Conservation (phyloP, 2,329 filamentous ascomycete genomes). For the Verticillium tricorpus region DNA sequence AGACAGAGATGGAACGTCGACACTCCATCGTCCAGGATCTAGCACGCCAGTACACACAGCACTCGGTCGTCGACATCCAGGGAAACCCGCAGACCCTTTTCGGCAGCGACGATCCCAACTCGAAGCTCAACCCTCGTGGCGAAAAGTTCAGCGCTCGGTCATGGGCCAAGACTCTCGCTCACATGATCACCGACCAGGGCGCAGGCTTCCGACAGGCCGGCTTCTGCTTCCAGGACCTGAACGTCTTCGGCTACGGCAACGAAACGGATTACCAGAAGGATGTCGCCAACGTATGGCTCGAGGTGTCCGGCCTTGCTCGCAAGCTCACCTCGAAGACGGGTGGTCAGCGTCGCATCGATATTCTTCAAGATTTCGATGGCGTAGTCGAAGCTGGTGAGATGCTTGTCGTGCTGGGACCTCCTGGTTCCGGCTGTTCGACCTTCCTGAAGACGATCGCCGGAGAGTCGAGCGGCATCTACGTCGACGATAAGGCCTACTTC, state of each 20-base stretch:
- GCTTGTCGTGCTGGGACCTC: constrained; percentile 51
- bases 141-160: constrained; percentile 45
- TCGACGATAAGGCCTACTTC: constrained; percentile 53
- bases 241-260: constrained; percentile 41
- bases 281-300: constrained; percentile 28
- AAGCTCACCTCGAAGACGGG: constrained; percentile 18
- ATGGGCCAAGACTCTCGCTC: constrained; percentile 24
- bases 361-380: constrained; percentile 45
- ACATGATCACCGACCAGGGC: constrained; percentile 19
- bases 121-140: constrained; percentile 43
- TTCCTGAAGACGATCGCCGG: constrained; percentile 54
- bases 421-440: constrained; percentile 56
- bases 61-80: constrained; percentile 11
- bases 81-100: constrained; percentile 19
- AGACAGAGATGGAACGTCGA: constrained; percentile 12
- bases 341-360: constrained; percentile 32
- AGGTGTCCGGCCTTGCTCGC: constrained; percentile 20
- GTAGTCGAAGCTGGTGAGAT: constrained; percentile 49
- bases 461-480: constrained; percentile 60
- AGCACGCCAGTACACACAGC: constrained; percentile 15
- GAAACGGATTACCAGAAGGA: constrained; percentile 44
- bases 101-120: constrained; percentile 29
- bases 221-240: constrained; percentile 40
- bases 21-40: constrained; percentile 17
- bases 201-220: constrained; percentile 21